Evolutionary conservation across 208 protist species (phyloP).

Genomic region (Trichomonas gallinae): DNA sequence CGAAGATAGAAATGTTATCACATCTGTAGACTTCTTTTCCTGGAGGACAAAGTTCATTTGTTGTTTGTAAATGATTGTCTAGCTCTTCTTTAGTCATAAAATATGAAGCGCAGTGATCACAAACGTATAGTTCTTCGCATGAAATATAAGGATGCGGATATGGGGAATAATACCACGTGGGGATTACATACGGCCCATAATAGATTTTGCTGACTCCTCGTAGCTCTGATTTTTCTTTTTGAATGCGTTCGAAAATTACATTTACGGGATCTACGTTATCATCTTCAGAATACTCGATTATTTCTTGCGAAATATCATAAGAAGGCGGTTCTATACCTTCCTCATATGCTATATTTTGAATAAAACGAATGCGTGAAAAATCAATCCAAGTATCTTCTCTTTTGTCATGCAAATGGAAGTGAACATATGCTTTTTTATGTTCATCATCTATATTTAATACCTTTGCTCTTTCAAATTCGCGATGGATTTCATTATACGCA

Average conservation of each 20-base stretch:
- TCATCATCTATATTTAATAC: not conserved
- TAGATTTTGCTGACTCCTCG: not conserved
- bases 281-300: not conserved
- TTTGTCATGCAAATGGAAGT: not conserved
- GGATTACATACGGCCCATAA: not conserved
- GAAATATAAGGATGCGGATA: not conserved
- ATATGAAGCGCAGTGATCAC: not conserved
- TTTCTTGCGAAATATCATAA: not conserved
- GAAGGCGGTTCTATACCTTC: not conserved
- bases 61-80: not conserved
- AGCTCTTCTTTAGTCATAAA: not conserved
- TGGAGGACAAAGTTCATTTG: not conserved
- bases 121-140: not conserved
- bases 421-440: not conserved
- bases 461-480: not conserved
- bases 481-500: not conserved
- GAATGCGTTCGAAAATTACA: not conserved
- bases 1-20: not conserved
- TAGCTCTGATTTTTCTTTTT: not conserved
- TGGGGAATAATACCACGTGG: slow-evolving; percentile 18
- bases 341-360: not conserved
- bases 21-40: slow-evolving; percentile 1
- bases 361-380: not conserved
- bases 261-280: not conserved
- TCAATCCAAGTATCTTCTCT: not conserved